A percentile compares a stretch with the other conserved stretches of the same genome.
phyloP scores from a whole-genome alignment of 2,329 filamentous ascomycete species.

The Sclerotinia subarctica region DNA sequence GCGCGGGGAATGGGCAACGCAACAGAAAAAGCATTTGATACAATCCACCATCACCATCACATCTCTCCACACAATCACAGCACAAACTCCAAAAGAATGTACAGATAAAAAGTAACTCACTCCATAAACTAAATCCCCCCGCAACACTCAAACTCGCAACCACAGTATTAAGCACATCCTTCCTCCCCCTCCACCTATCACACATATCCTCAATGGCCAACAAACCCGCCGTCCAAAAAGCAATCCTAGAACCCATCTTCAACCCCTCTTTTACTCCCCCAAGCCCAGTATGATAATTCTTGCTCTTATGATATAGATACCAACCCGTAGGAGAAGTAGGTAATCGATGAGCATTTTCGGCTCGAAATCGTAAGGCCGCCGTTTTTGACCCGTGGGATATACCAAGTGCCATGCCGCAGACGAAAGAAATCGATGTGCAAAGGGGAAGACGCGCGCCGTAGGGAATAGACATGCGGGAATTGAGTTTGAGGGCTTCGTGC shows the following conservation, averaged over 20 bases:
- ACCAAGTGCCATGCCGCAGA: constrained; percentile 69
- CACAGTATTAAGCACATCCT: constrained; percentile 78
- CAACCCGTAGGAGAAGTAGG: constrained; percentile 80
- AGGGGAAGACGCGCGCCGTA: constrained; percentile 63
- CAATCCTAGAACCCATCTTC: constrained; percentile 67
- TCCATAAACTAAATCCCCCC: constrained; percentile 81
- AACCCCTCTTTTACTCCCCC: constrained; percentile 76
- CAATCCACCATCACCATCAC: neutral
- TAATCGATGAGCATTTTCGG: constrained; percentile 93
- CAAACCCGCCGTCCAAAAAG: constrained; percentile 71
- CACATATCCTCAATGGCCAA: constrained; percentile 82
- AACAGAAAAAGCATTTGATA: neutral
- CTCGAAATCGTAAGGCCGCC: constrained; percentile 80
- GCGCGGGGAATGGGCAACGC: neutral
- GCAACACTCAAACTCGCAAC: constrained; percentile 81
- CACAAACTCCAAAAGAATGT: neutral
- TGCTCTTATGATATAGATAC: constrained; percentile 99
- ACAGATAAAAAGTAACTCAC: constrained; percentile 48
- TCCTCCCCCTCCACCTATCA: constrained; percentile 65
- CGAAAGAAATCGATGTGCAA: constrained; percentile 60
- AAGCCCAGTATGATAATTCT: constrained; percentile 84
- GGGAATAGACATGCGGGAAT: constrained; percentile 56
- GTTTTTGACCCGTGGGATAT: constrained; percentile 68
- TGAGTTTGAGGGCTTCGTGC: constrained; percentile 16
- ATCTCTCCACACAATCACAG: neutral